phyloP scores from a whole-genome alignment of 768 basidiomycete species.

The Russula sp. region DNA sequence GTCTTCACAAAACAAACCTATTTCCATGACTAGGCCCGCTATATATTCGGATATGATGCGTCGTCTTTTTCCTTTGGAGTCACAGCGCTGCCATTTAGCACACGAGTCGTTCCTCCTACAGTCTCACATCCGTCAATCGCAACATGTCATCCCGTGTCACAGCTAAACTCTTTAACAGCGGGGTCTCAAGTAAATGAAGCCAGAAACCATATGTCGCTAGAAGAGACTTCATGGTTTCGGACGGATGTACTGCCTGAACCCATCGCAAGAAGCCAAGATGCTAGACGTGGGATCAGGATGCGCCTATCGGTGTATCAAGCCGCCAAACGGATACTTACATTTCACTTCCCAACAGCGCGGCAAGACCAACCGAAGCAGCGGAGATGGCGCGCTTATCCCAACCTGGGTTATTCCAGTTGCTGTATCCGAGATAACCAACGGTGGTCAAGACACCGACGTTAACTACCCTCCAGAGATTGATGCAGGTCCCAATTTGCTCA shows the following conservation, averaged over 20 bases:
- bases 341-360: slow-evolving; percentile 60
- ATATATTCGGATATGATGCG: too few relatives aligned
- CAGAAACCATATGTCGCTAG: not conserved
- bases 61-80: too few relatives aligned
- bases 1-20: too few relatives aligned
- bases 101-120: not conserved
- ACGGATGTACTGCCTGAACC: not conserved
- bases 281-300: not conserved
- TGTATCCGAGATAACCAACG: slow-evolving; percentile 58
- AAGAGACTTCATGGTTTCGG: not conserved
- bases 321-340: slow-evolving; percentile 41
- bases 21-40: too few relatives aligned
- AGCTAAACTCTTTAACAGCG: not conserved
- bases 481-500: not conserved
- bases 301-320: not conserved
- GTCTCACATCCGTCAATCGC: not conserved
- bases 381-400: slow-evolving; percentile 65
- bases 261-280: not conserved
- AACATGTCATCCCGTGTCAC: not conserved
- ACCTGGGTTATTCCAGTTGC: slow-evolving; percentile 51
- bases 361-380: slow-evolving; percentile 49
- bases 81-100: too few relatives aligned
- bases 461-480: slow-evolving; percentile 33
- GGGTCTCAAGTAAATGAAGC: not conserved
- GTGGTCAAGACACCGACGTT: slow-evolving; percentile 59